Base-by-base conservation (phyloP, 2,329 filamentous ascomycete genomes). In the Epichloe hybrida region DNA sequence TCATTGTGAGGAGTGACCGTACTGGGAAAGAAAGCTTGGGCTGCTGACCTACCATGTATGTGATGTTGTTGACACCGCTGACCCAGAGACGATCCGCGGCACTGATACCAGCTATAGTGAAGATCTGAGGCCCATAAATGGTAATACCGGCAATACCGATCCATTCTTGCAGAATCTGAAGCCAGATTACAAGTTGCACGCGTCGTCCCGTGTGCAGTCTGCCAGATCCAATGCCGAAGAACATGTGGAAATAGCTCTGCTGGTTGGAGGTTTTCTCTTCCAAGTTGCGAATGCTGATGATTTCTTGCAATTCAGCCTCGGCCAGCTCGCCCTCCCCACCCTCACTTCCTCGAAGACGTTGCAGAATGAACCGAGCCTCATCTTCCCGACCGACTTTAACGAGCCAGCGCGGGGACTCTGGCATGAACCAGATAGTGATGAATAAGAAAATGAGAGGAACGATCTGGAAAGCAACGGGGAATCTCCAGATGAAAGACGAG, bases 141-240 rank as follows among this genome's bases (percentile, higher is more conserved):
- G 81, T 85, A 3, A 86, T 80, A 41, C 80, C 82, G 0, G 82
- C 81, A 53, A 86, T 86, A 0, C 83, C 81, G 48, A 81, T 75
- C 80, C 81, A 84, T 57, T 84, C 78, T 58, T 85, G 81, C 60
- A 86, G 75, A 43, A 86, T 82, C 64, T 86, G 81, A 8, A 86
- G 70, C 81, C 82, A 86, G 37, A 87, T 72, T 3, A 83, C 81
- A 2, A 87, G 72, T 58, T 86, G 81, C 0, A 86, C 81, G 5
- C 84, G 77, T 1, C 83, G 73, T 0, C 76, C 83, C 0, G 78
- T 82, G 55, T 86, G 82, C 8, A 86, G 64, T 48, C 83, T 79
- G 0, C 75, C 83, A 0, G 80, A 82, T 3, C 79, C 80, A 50
- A 78, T 74, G 2, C 81, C 81, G 49, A 84, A 80, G 1, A 87